Base-by-base conservation (phyloP, 257 asterid genomes). In the Galeopsis tetrahit region DNA sequence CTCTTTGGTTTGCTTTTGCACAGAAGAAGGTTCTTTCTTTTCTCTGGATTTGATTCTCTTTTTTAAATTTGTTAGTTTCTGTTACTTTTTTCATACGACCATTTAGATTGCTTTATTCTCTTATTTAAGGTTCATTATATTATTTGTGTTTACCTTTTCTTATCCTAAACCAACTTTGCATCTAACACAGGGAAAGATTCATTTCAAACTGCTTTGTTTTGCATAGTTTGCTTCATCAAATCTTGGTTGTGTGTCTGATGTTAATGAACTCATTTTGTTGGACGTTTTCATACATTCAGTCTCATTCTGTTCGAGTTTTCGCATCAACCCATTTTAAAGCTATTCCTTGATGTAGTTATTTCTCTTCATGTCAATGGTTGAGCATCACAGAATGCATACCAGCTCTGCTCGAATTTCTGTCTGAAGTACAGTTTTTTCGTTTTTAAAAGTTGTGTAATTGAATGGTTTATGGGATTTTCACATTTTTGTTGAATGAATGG, bases 1-100 rank as follows among this genome's bases (percentile, higher is more conserved):
- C 53, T 70, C 72, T 70, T 42, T 64, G n/a, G 52, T 11, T 70
- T 84, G 77, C 90, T 88, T 87, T 90, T 83, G 83, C 83, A 71
- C 73, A 39, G 61, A 67, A 74, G 87, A 82, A 87, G 86, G 75
- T 78, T 81, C 81, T 71, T 77, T 75, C 71, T 77, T 77, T 77
- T 68, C 36, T 68, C 32, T 68, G 73, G 71, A 74, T 79, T 80
- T 84, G 81, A 80, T 85, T 88, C 89, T 58, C 82, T 77, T 81
- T 77, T 13, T 3, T 32, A 44, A 62, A 40, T 52, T 77, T 81
- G 76, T 74, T 76, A 48, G 79, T 73, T 82, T 81, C 65, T 78
- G 62, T 75, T 82, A 64, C 80, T 70, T 80, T 83, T 66, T 69
- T 75, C 75, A 49, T 62, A 53, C 10, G 71, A 40, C 70, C 73